Base-by-base conservation (phyloP, 768 basidiomycete species). In the Hygrocybe punicea region DNA sequence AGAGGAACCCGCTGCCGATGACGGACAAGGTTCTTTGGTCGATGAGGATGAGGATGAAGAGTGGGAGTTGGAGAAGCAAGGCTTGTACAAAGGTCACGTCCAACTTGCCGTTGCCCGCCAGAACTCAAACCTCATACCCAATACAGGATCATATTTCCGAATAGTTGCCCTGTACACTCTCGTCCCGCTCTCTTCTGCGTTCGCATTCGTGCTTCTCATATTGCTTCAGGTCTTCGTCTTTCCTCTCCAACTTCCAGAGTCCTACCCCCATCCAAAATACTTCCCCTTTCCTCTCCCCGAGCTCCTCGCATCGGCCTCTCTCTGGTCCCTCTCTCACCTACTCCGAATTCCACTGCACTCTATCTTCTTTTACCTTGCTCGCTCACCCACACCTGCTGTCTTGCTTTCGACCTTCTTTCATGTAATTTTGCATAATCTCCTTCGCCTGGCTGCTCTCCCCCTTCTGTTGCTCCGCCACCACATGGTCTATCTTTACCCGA, bases 201-300 rank as follows among this genome's bases (percentile, higher is more conserved):
- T 83, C 37, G 67, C 77, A 7, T 83, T 86, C 63, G 60, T 74
- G 4, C 56, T 81, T 37, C 74, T 87, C 24, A 81, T 82, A 1
- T 45, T 74, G 5, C 69, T 85, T 2, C 86, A 85, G 0, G 53
- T 62, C 24, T 56, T 83, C 36, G 70, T 78, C 21, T 87, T 84
- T 72, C 78, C 76, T 13, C 63, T 66, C 17, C 24, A 61, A 62
- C 39, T 58, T 64, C 11, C 66, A 67, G 9, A 53, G 61, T 3
- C 64, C 2, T 78, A 75, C 44, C 78, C 72, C 8, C 82, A 82
- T 44, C 68, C 75, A 1, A 72, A 75, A 1, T 74, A 76, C 66
- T 79, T 87, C 63, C 83, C 82, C 2, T 81, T 78, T 25, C 87
- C 89, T 1, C 62, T 89, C 16, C 83, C 86, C 10, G 87, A 91